Base-by-base conservation (phyloP, 2,329 filamentous ascomycete genomes). In the Pseudogymnoascus sp. region DNA sequence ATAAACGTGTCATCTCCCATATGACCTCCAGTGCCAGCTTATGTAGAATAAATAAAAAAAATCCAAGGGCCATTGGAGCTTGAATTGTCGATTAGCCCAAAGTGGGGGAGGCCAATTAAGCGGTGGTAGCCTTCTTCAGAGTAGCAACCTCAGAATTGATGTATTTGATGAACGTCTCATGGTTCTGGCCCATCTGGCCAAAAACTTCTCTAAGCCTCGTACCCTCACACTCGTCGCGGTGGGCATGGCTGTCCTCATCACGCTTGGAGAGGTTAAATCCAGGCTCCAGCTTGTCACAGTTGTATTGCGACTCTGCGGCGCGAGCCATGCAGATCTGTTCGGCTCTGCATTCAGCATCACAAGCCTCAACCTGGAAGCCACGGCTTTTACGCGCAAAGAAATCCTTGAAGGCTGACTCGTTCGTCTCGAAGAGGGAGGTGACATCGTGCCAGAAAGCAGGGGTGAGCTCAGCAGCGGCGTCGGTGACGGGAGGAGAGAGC, bases 371-470 rank as follows among this genome's bases (percentile, higher is more conserved):
- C 3, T 79, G 79, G 20, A 59, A 67, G 2, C 61, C 65, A 5
- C 82, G 75, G 8, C 73, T 76, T 62, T 80, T 80, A 61, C 80
- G 74, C 0, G 72, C 68, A 57, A 77, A 75, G 68, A 77, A 85
- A 2, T 70, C 72, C 14, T 76, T 71, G 65, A 84, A 84, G 1
- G 75, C 69, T 0, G 67, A 63, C 2, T 74, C 64, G 60, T 82
- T 69, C 4, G 62, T 65, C 63, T 80, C 77, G 57, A 85, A 77
- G 2, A 72, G 68, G 1, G 71, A 72, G 1, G 82, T 84, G 18
- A 84, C 73, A 64, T 80, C 77, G 68, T 84, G 82, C 82, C 82
- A 85, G 70, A 84, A 84, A 1, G 77, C 77, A 0, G 82, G 78
- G 1, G 78, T 81, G 35, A 86, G 75, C 64, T 85, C 76, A 5